phyloP scores from a whole-genome alignment of 257 asterid species.

The Lavandula angustifolia region DNA sequence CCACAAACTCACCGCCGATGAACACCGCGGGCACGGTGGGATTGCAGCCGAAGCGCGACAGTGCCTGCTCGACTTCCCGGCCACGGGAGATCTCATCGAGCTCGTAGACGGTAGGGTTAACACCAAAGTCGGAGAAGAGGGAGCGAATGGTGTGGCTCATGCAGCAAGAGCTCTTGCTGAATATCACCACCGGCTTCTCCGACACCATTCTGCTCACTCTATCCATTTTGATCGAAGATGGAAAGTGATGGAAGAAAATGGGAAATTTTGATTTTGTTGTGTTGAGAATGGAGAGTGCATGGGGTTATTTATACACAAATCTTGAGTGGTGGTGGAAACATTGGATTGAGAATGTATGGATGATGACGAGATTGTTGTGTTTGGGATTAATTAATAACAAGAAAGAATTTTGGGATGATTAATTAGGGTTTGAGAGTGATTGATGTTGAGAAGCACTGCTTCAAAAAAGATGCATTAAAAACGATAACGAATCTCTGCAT shows the following conservation, averaged over 20 bases:
- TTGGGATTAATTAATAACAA: no score
- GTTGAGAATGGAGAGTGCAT: no score
- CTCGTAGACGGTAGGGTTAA: constrained; percentile 47
- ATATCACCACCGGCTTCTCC: constrained; percentile 50
- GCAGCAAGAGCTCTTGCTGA: constrained; percentile 59
- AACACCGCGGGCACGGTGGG: constrained; percentile 56
- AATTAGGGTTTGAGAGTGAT: constrained; percentile 25
- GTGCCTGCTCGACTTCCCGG: constrained; percentile 48
- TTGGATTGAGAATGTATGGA: no score
- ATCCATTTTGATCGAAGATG: constrained; percentile 32
- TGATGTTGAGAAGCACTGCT: constrained; percentile 31
- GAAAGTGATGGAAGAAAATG: no score
- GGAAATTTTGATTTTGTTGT: no score
- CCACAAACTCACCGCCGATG: constrained; percentile 53
- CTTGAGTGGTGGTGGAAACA: no score
- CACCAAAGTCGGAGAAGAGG: constrained; percentile 48
- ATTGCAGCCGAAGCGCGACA: constrained; percentile 44
- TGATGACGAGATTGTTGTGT: no score
- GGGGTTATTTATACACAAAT: no score
- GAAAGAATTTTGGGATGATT: no score
- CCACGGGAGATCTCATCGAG: constrained; percentile 48
- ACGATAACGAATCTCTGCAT: constrained; percentile 51
- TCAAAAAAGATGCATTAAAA: constrained; percentile 16
- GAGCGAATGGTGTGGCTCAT: constrained; percentile 49
- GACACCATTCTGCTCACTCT: constrained; percentile 43